A percentile compares a stretch with the other conserved stretches of the same genome.
Conservation (phyloP, 257 asterid genomes). For the Osmanthus fragrans region DNA sequence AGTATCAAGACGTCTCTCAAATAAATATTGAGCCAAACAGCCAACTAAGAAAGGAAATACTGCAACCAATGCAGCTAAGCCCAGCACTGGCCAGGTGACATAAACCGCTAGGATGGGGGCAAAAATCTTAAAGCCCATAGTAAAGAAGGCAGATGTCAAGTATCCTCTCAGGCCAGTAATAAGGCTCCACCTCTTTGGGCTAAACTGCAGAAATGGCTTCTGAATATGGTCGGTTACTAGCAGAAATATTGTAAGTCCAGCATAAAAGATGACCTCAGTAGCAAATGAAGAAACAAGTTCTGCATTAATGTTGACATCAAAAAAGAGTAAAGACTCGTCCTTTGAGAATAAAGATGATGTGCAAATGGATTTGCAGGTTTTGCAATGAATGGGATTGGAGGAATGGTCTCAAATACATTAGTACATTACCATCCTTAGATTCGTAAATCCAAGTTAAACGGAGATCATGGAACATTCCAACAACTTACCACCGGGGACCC, state of each 20-base stretch:
- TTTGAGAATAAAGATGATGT: constrained; percentile 1
- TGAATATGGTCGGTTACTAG: constrained; percentile 58
- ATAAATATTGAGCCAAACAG: constrained; percentile 59
- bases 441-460: no score
- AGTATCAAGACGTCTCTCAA: constrained; percentile 53
- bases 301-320: constrained; percentile 46
- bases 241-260: constrained; percentile 72
- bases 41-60: constrained; percentile 71
- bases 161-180: constrained; percentile 91
- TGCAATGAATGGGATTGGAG: not conserved
- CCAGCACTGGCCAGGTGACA: constrained; percentile 79
- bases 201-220: constrained; percentile 85
- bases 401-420: not conserved
- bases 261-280: constrained; percentile 64
- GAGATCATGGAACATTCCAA: no score
- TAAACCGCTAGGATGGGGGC: constrained; percentile 70
- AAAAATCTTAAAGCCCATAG: constrained; percentile 70
- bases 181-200: constrained; percentile 90
- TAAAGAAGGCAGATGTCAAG: constrained; percentile 53
- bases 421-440: not conserved
- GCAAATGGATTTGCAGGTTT: not conserved
- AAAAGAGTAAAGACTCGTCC: constrained; percentile 1
- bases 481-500: no score
- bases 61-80: constrained; percentile 65
- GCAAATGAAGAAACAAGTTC: constrained; percentile 59